Evolutionary conservation across 805 yeast genomes (phyloP), one percentile per base, ranked within the genome.

Genomic region (Wickerhamiella vanderwaltii): DNA sequence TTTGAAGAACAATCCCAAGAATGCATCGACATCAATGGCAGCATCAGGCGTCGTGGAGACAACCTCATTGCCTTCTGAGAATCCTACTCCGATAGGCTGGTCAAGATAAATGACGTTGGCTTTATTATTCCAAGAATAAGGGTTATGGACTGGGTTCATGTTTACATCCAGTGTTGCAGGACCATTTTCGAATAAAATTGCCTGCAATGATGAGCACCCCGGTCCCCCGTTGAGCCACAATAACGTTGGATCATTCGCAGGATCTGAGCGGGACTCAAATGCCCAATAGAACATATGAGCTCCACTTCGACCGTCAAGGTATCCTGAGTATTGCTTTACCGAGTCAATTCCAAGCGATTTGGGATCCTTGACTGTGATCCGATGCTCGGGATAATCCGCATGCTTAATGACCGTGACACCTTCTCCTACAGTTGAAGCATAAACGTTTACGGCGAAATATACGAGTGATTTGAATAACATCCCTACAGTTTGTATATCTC

Each of bases 141-240:
- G 88, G 62, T 88, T 88, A 59, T 63, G 66, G 23, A 72, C 70
- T n/a, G 93, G 86, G 52, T 75, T 72, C 51, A 80, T 61, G 29
- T 75, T 70, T 31, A 72, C 59, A 39, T 75, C 70, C 45, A 88
- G 75, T 11, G 78, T 68, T 0, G 94, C 72, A 4, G 96, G 94
- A 19, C 97, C 97, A 55, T 86, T 70, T 60, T 88, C 97, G 55
- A 87, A 85, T 53, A 88, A 75, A 44, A 87, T 66, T 6, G 96
- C 96, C 25, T 93, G 83, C 57, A 85, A 64, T 1, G 95, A 83
- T 0, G 95, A 83, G 58, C 96, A 87, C 9, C 96, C 96, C 28
- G 96, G 96, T 4, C 96, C 95, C 49, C 96, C 96, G 57, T 87
- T 87, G 52, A 87, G 67, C 97, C 95, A 86, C 51, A 88, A 67